Conservation (phyloP, 2,329 filamentous ascomycete species). For the Xylariaceae sp. region DNA sequence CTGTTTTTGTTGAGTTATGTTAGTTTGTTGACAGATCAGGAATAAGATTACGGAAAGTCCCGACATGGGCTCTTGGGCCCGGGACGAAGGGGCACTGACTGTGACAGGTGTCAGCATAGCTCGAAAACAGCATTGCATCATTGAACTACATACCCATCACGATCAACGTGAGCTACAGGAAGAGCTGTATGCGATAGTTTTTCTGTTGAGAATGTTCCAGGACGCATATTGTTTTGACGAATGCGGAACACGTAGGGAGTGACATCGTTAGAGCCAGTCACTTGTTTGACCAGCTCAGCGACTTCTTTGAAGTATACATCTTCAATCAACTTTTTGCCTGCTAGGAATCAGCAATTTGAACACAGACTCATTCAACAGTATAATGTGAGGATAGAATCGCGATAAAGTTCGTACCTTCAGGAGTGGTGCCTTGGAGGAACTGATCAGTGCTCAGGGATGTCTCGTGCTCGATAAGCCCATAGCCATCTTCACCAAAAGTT, state of each 20-base stretch:
- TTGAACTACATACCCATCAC: constrained; percentile 9
- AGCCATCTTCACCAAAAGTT: constrained; percentile 23
- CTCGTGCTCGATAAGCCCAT: constrained; percentile 27
- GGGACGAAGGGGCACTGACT: no score
- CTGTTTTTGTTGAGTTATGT: neutral
- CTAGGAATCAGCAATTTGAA: constrained; percentile 9
- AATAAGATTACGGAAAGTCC: no score
- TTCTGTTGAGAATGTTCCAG: constrained; percentile 23
- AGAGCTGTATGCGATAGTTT: constrained; percentile 27
- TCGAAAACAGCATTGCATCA: no score
- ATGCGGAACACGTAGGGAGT: constrained; percentile 30
- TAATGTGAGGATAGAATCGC: neutral
- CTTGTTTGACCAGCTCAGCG: constrained; percentile 26
- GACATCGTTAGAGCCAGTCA: constrained; percentile 26
- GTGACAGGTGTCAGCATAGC: no score
- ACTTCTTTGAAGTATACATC: constrained; percentile 29
- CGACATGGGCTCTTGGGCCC: no score
- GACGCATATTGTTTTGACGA: constrained; percentile 26
- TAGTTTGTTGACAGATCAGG: no score
- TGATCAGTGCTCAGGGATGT: constrained; percentile 25
- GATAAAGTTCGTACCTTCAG: constrained; percentile 19
- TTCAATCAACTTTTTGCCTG: constrained; percentile 26
- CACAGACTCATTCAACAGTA: neutral
- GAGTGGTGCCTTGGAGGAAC: constrained; percentile 25
- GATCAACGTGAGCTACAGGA: constrained; percentile 28